These are phyloP conservation scores for Marasmius oreades DNA, from an alignment of 1,284 basidiomycete species.

Conservation along the genomic window DNA sequence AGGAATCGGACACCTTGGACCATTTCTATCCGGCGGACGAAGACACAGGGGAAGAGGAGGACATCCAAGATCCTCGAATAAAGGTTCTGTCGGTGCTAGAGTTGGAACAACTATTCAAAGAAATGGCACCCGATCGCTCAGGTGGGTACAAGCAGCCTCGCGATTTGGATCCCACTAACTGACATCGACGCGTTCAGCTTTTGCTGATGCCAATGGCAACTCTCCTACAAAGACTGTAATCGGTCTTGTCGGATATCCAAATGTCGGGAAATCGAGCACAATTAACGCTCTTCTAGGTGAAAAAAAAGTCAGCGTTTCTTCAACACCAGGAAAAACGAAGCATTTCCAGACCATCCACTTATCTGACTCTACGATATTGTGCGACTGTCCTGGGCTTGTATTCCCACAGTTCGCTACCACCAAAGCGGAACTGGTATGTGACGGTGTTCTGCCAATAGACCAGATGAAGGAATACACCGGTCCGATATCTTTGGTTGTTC, in stretches of 20 bases:
- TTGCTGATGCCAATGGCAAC: constrained; percentile 60
- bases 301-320: constrained; percentile 97
- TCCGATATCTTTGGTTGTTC: constrained; percentile 78
- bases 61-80: constrained; percentile 65
- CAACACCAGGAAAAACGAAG: constrained; percentile 98
- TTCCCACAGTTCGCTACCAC: constrained; percentile 98
- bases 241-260: constrained; percentile 97
- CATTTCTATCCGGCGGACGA: constrained; percentile 24
- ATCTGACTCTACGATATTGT: constrained; percentile 85
- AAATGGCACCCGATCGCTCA: constrained; percentile 73
- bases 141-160: constrained; percentile 55
- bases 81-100: constrained; percentile 86
- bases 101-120: constrained; percentile 84
- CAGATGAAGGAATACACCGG: constrained; percentile 95
- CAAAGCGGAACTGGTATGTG: constrained; percentile 93
- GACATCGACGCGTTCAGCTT: constrained; percentile 55
- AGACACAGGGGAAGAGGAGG: constrained; percentile 48
- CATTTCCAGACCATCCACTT: constrained; percentile 98
- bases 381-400: constrained; percentile 98
- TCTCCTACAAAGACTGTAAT: constrained; percentile 74
- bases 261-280: constrained; percentile 96
- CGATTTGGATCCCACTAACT: too few species aligned
- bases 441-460: constrained; percentile 97
- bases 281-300: constrained; percentile 96
- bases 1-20: constrained; percentile 24